Evolutionary conservation across 805 yeast genomes (phyloP).

Genomic region (Candida incommunis): DNA sequence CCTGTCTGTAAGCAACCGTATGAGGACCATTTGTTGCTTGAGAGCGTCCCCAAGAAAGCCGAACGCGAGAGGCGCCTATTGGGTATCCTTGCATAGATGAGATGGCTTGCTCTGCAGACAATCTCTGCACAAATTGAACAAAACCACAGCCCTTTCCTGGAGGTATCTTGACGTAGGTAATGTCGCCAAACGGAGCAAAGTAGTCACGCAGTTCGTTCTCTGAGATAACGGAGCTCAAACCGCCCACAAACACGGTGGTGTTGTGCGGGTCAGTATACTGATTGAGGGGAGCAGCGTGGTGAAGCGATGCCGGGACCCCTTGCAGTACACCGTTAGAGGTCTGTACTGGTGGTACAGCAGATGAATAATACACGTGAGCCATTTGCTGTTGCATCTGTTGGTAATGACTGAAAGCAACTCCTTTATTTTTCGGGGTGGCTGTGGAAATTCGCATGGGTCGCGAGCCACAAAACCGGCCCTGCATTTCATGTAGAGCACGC

Average conservation of each 20-base stretch:
- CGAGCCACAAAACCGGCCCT: conserved; percentile 56
- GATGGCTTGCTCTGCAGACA: conserved; percentile 77
- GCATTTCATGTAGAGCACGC: conserved; percentile 67
- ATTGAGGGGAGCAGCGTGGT: conserved; percentile 30
- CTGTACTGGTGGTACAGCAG: conserved; percentile 6
- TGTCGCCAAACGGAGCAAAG: conserved; percentile 54
- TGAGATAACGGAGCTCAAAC: conserved; percentile 40
- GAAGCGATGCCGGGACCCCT: conserved; percentile 19
- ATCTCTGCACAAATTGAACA: conserved; percentile 64
- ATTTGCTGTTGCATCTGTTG: conserved; percentile 4
- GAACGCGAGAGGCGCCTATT: conserved; percentile 67
- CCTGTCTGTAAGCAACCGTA: conserved; percentile 19
- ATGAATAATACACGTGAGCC: conserved; percentile 4
- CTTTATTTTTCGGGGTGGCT: conserved; percentile 39
- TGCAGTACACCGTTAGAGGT: conserved; percentile 3
- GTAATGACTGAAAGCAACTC: conserved; percentile 12
- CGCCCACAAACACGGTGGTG: conserved; percentile 78
- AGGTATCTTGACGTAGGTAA: conserved; percentile 47
- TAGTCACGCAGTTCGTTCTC: conserved; percentile 41
- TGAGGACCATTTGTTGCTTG: conserved; percentile 18
- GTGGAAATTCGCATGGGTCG: conserved; percentile 68
- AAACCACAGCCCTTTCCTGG: conserved; percentile 54
- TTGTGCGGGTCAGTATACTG: conserved; percentile 71
- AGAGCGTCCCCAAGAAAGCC: conserved; percentile 82
- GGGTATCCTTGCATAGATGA: conserved; percentile 82